A percentile compares a stretch with the other conserved stretches of the same genome.
phyloP scores from a whole-genome alignment of 2,329 filamentous ascomycete genomes.

The Xylaria digitata region DNA sequence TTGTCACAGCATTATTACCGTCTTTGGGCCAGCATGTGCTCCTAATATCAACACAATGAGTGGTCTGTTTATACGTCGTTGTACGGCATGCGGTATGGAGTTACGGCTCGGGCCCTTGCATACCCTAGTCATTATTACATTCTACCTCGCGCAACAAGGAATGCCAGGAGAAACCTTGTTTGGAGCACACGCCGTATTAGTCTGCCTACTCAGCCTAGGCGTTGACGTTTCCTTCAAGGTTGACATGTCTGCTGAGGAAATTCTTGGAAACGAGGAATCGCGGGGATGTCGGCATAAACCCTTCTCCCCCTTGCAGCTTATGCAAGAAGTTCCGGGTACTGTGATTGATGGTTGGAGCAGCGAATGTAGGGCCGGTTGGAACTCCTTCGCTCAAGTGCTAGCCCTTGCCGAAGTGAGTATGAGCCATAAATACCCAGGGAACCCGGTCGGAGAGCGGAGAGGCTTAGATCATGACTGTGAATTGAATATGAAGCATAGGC shows the following conservation, averaged over 20 bases:
- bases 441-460: neutral
- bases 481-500: too few relatives aligned
- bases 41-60: conserved; percentile 37
- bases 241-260: conserved; percentile 21
- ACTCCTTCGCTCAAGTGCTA: conserved; percentile 4
- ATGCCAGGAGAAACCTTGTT: conserved; percentile 53
- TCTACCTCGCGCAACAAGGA: conserved; percentile 49
- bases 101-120: conserved; percentile 53
- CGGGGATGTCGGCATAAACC: neutral
- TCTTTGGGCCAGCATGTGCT: conserved; percentile 37
- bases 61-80: conserved; percentile 42
- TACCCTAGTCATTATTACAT: conserved; percentile 51
- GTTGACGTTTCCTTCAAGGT: conserved; percentile 42
- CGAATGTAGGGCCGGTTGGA: conserved; percentile 24
- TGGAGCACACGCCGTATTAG: conserved; percentile 52
- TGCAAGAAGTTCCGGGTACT: conserved; percentile 6
- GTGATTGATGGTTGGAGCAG: conserved; percentile 12
- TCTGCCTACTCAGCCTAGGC: conserved; percentile 49
- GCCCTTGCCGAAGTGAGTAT: neutral
- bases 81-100: conserved; percentile 48
- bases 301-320: conserved; percentile 8
- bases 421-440: neutral
- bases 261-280: conserved; percentile 4
- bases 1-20: conserved; percentile 50
- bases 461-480: too few relatives aligned